These are phyloP conservation scores for Rubia tinctorum DNA, from an alignment of 305 asterid species.

Conservation along the genomic window DNA sequence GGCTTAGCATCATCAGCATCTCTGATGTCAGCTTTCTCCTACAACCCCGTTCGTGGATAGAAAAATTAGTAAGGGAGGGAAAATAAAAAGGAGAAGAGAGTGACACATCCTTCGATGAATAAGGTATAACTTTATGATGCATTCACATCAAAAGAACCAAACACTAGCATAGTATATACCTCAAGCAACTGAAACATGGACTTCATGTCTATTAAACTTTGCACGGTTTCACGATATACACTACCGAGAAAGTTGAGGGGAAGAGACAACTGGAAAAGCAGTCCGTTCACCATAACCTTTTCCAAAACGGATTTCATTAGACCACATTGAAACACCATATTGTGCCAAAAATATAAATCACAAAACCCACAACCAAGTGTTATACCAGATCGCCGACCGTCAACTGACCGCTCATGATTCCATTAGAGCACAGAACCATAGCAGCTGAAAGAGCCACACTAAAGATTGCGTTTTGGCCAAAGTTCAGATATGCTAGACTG, in stretches of 20 bases:
- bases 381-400: conserved; percentile 98
- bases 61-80: conserved; percentile 4
- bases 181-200: conserved; percentile 97
- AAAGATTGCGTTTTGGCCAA: conserved; percentile 88
- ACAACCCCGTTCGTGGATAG: conserved; percentile 23
- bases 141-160: not conserved
- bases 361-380: conserved; percentile 10
- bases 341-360: not conserved
- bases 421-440: conserved; percentile 88
- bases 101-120: not conserved
- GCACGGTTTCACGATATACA: conserved; percentile 92
- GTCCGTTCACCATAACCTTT: conserved; percentile 98
- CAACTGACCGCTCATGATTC: conserved; percentile 80
- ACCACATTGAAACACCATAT: not conserved
- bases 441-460: conserved; percentile 88
- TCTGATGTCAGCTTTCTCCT: conserved; percentile 88
- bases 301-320: conserved; percentile 18
- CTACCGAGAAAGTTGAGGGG: conserved; percentile 97
- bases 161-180: conserved; percentile 37
- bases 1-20: conserved; percentile 65
- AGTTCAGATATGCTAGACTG: conserved; percentile 86
- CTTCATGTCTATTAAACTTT: conserved; percentile 91
- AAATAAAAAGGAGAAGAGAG: not conserved
- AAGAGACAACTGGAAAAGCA: conserved; percentile 95
- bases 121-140: not conserved